Evolutionary conservation across 441 rosid genomes (phyloP).

Genomic region (Erodium moschatum): DNA sequence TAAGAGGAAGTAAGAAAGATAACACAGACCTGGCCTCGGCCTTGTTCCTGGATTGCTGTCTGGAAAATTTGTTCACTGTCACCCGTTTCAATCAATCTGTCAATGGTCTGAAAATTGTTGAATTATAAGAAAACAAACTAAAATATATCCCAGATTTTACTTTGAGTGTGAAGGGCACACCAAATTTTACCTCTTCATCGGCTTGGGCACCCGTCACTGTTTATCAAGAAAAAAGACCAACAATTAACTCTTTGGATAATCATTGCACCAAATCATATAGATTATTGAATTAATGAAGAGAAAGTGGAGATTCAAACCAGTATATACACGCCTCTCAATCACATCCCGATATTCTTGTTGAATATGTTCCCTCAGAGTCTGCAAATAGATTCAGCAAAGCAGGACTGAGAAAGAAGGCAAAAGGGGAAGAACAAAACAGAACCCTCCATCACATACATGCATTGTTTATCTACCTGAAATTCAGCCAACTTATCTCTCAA

Average conservation of each 20-base stretch:
- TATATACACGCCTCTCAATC: slow-evolving; percentile 88
- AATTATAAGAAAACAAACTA: slow-evolving; percentile 19
- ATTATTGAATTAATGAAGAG: not conserved
- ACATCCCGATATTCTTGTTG: slow-evolving; percentile 93
- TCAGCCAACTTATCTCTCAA: slow-evolving; percentile 86
- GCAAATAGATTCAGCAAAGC: slow-evolving; percentile 20
- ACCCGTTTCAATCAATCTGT: slow-evolving; percentile 83
- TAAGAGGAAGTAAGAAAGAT: not conserved
- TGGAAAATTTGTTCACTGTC: slow-evolving; percentile 91
- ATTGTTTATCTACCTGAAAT: slow-evolving; percentile 57
- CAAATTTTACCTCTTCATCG: slow-evolving; percentile 70
- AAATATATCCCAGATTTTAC: slow-evolving; percentile 10
- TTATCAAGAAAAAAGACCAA: slow-evolving; percentile 21
- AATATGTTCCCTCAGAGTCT: slow-evolving; percentile 74
- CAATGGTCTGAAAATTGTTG: slow-evolving; percentile 55
- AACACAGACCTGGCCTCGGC: slow-evolving; percentile 76
- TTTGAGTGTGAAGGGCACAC: not conserved
- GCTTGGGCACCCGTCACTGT: slow-evolving; percentile 80
- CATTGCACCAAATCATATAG: slow-evolving; percentile 1
- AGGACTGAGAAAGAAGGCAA: not conserved
- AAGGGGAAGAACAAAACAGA: slow-evolving; percentile 6
- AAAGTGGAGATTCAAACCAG: slow-evolving; percentile 46
- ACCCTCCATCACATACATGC: not conserved
- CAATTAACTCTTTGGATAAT: slow-evolving; percentile 20
- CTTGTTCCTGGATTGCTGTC: slow-evolving; percentile 89